Base-by-base conservation (phyloP, 1,284 basidiomycete genomes). In the Pseudozyma hubeiensis region DNA sequence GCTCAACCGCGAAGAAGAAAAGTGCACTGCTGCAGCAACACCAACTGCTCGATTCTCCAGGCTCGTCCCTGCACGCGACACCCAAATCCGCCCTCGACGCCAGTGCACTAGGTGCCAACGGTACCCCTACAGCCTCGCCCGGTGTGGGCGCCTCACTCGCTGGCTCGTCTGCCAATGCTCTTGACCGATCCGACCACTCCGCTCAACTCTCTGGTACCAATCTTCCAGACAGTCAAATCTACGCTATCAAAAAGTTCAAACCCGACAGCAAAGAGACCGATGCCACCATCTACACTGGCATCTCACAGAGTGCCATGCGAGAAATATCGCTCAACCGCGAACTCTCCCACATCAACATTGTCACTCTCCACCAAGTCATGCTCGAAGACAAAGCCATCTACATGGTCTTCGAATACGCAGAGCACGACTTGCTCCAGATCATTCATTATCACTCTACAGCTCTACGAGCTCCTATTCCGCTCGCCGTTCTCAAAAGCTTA, bases 171-270 rank as follows among this genome's bases (percentile, higher is more conserved):
- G 9, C 56, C 17, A 37, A 43, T 17, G 13, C 58, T 6, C n/a
- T 54, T 13, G 31, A 31, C 33, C 40, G 51, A 34, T 14, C 51
- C 10, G 57, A 56, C 39, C 17, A 29, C 29, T 46, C 17, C 16
- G 24, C 46, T 3, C 53, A 55, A 5, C 0, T 24, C 8, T 13
- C 40, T 2, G 31, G 13, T 33, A 35, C 8, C 33, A 29, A 19
- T 16, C 46, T 57, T 11, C 64, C 64, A 0, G 76, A 73, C 40
- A 53, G 50, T 16, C 74, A 77, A 47, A 62, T 84, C 49, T 92
- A 94, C 80, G 97, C 96, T 5, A 98, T 99, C 87, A 99, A 99
- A 87, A 99, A 99, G 85, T 99, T 99, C 88, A 99, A 99, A 85
- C 95, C 96, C 0, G 97, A 99, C 87, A 64, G 56, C 14, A 98